Base-by-base conservation (phyloP, 257 asterid genomes). In the Echites panduratus region DNA sequence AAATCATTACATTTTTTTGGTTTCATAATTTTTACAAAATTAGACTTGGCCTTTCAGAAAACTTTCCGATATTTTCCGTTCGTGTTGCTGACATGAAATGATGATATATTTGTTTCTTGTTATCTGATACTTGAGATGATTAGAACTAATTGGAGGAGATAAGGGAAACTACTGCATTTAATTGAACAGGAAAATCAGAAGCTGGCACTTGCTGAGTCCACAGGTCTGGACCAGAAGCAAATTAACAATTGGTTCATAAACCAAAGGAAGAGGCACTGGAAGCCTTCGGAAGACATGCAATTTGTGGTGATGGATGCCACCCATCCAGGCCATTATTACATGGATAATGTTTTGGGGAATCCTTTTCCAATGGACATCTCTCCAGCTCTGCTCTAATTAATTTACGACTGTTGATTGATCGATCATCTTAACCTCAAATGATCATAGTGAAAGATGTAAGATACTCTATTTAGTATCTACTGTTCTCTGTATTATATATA, bases 231-330 rank as follows among this genome's bases (percentile, higher is more conserved):
- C 78, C 98, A 89, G 81, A 93, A 91, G 84, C 98, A 93, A 58
- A 93, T 93, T 71, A 93, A 91, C 85, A 93, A 93, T 73, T 93
- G 98, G 98, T 93, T 93, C 73, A 93, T 93, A 59, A 93, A 93
- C 81, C 98, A 93, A 75, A 82, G 98, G 74, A 94, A 94, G 66
- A 74, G 98, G 72, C 98, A 94, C 69, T 94, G 98, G 98, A 94
- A 94, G 73, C 98, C 98, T 0, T 88, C 98, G 0, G 98, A 94
- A 76, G 98, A 94, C 19, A 86, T 91, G 96, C 98, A 91, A 79
- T 89, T 94, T 56, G 96, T 94, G 59, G 97, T 89, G 75, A 91
- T 94, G 98, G 98, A 94, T 71, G 94, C 96, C 7, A 66, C 87
- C 4, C 89, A 87, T 50, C 89, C 85, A 32, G 38, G 38, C 27